Percentiles rank a stretch among this genome's conserved stretches.
These are phyloP conservation scores for Rhodomyrtus psidioides DNA, from an alignment of 441 rosid genomes.

Conservation along the genomic window DNA sequence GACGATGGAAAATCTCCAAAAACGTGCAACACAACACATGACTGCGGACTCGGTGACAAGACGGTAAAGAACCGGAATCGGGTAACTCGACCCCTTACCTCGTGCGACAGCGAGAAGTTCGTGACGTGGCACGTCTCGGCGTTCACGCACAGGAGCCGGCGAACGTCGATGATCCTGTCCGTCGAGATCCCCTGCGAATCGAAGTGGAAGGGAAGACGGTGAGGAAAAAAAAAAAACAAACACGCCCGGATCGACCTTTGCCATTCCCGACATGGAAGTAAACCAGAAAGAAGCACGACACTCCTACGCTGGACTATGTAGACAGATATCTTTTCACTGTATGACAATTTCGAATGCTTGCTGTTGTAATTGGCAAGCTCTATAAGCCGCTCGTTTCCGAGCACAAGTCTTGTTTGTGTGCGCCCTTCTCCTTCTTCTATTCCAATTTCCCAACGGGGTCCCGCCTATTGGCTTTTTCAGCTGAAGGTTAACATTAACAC, in stretches of 20 bases:
- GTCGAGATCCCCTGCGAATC: slow-evolving; percentile 58
- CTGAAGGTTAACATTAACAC: background rate
- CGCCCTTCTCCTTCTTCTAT: background rate
- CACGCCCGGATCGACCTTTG: background rate
- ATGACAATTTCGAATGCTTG: background rate
- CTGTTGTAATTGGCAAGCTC: background rate
- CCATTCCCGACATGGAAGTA: background rate
- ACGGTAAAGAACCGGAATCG: background rate
- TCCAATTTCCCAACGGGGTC: background rate
- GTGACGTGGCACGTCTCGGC: slow-evolving; percentile 51
- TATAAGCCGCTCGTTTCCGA: background rate
- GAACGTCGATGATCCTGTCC: slow-evolving; percentile 64
- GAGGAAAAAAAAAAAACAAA: background rate
- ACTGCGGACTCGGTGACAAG: background rate
- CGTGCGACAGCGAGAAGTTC: slow-evolving; percentile 53
- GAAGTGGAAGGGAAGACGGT: background rate
- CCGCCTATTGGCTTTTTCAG: background rate
- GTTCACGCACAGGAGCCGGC: slow-evolving; percentile 50
- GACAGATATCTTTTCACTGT: background rate
- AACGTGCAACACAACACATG: background rate
- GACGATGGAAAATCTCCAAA: background rate
- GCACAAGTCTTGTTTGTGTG: background rate
- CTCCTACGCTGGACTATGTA: background rate
- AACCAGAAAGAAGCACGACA: background rate
- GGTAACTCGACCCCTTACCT: slow-evolving; percentile 24